A percentile compares a stretch with the other conserved stretches of the same genome.
Conservation (phyloP, 169 alveolate species). For the Plasmodium relictum region DNA sequence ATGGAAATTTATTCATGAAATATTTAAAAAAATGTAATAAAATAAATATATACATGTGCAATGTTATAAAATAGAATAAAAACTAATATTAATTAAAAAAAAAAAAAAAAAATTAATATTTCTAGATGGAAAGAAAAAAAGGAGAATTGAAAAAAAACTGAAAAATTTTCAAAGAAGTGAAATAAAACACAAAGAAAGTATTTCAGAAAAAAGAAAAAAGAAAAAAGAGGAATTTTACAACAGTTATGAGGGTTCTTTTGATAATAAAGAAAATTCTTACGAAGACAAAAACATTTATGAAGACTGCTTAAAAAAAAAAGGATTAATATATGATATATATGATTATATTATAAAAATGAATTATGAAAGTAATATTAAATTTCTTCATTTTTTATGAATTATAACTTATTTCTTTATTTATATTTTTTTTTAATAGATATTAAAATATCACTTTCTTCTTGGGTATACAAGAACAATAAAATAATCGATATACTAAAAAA, state of each 20-base stretch:
- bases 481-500: slow-evolving; percentile 45
- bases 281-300: slow-evolving; percentile 1
- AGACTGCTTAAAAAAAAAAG: slow-evolving; percentile 36
- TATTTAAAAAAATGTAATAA: slow-evolving; percentile 20
- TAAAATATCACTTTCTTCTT: slow-evolving; percentile 60
- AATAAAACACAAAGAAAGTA: background rate
- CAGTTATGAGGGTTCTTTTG: background rate
- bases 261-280: slow-evolving; percentile 4
- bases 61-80: background rate
- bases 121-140: slow-evolving; percentile 23
- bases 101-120: slow-evolving; percentile 36
- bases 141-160: background rate
- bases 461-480: slow-evolving; percentile 44
- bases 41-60: background rate
- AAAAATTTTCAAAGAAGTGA: background rate
- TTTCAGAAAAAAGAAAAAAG: background rate
- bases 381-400: background rate
- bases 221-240: background rate
- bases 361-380: slow-evolving; percentile 17
- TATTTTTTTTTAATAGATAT: slow-evolving; percentile 16
- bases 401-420: background rate
- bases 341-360: slow-evolving; percentile 30
- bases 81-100: background rate
- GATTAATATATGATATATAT: slow-evolving; percentile 59
- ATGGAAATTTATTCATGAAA: slow-evolving; percentile 40